Evolutionary conservation across 116 monocot species (phyloP).

Genomic region (Zostera marina): DNA sequence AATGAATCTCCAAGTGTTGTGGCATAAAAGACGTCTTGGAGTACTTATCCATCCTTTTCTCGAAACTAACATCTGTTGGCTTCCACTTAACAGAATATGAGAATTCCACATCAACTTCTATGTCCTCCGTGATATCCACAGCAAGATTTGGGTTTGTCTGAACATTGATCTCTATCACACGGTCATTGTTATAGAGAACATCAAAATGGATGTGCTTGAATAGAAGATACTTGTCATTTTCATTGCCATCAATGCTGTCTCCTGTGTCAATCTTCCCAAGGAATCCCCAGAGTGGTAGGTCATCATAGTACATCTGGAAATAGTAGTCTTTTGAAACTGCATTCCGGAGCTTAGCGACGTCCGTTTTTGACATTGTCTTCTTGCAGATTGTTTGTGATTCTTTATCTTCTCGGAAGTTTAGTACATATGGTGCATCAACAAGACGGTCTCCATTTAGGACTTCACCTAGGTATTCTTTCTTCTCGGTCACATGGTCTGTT

Average conservation of each 20-base stretch:
- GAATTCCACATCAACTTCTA: conserved; percentile 43
- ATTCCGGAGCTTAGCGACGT: conserved; percentile 38
- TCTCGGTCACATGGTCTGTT: conserved; percentile 37
- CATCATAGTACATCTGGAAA: conserved; percentile 75
- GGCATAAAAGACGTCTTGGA: conserved; percentile 46
- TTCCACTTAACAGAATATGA: conserved; percentile 55
- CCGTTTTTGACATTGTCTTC: conserved; percentile 28
- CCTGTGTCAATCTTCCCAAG: conserved; percentile 37
- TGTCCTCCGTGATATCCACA: conserved; percentile 45
- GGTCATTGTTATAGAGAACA: conserved; percentile 38
- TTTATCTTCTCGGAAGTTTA: conserved; percentile 42
- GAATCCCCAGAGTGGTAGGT: conserved; percentile 59
- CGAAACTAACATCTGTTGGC: conserved; percentile 40
- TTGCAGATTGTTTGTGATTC: conserved; percentile 27
- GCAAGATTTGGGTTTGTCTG: conserved; percentile 33
- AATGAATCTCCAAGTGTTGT: conserved; percentile 46
- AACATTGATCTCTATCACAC: conserved; percentile 50
- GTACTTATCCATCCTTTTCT: conserved; percentile 65
- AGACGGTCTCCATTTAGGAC: conserved; percentile 61
- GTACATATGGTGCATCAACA: conserved; percentile 44
- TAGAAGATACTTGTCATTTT: conserved; percentile 37
- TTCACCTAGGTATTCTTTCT: conserved; percentile 65
- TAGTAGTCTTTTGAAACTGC: conserved; percentile 62
- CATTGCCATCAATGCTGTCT: conserved; percentile 19
- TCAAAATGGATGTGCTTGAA: conserved; percentile 59